Base-by-base conservation (phyloP, 2,329 filamentous ascomycete genomes). In the Esteya vermicola region DNA sequence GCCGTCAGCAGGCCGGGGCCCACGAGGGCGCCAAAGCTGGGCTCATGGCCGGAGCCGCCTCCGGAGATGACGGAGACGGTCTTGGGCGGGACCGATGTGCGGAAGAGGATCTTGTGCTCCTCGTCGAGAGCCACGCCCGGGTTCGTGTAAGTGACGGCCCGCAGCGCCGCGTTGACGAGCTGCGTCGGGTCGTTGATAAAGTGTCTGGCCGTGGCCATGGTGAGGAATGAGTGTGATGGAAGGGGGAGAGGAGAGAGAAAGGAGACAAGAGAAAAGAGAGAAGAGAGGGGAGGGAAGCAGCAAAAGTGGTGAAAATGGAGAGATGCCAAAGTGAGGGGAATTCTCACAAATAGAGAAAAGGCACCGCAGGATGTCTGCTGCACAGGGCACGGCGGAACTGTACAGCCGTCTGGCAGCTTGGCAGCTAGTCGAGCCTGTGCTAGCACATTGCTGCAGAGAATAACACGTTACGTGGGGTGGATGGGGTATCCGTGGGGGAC, bases 41-140 rank as follows among this genome's bases (percentile, higher is more conserved):
- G 88, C 56, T 95, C 88, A 55, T 95, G 88, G 50, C 88, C 88
- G 18, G 80, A 83, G 41, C 89, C 89, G 48, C 89, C 89, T 47
- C 89, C 89, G 3, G 83, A 88, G 49, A 96, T 43, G 52, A 95
- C 70, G 42, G 84, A 84, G 33, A 94, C 85, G 53, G 84, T 74
- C n/a, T 66, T 48, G 44, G 60, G 58, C 25, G n/a, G 28, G 28
- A 31, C 75, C 48, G 79, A 16, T 81, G 20, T 73, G 41, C 75
- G 73, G 63, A 91, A 93, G 53, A 93, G 62, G 51, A 93, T 81
- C 59, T 94, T 95, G 64, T 93, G 82, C 38, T 75, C 65, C 23
- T 63, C 59, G 56, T 95, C 86, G 50, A 91, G 72, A 38, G 81
- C 80, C 20, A 93, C 65, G 27, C 81, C 80, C 9, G 89, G 89